phyloP scores from a whole-genome alignment of 176 grass and related monocot species.

The Rhynchospora breviuscula region DNA sequence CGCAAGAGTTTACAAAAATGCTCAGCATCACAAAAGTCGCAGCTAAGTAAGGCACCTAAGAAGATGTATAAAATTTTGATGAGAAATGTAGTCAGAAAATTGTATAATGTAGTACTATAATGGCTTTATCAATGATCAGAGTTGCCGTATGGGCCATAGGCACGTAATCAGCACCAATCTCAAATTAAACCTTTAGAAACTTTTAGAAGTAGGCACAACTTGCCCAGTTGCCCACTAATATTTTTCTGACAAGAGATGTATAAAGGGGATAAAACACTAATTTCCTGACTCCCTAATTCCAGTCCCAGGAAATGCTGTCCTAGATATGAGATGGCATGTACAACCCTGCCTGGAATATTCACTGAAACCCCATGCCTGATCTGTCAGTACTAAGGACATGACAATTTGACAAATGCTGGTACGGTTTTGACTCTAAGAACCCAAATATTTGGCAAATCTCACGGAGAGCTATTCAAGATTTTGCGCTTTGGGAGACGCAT shows the following conservation, averaged over 20 bases:
- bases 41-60: constrained; percentile 76
- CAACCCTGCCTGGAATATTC: background rate
- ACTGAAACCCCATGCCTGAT: background rate
- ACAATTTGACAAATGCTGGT: background rate
- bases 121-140: background rate
- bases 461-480: too few relatives aligned
- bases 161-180: background rate
- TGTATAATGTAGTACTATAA: background rate
- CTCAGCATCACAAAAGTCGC: constrained; percentile 55
- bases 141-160: constrained; percentile 10
- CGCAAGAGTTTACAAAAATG: constrained; percentile 65
- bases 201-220: background rate
- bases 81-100: background rate
- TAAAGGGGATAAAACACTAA: background rate
- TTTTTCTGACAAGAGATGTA: background rate
- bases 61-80: constrained; percentile 29
- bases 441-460: too few relatives aligned
- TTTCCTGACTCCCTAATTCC: background rate
- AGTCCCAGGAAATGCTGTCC: background rate
- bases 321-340: too few relatives aligned
- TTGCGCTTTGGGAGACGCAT: too few relatives aligned
- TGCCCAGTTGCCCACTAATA: too few relatives aligned
- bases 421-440: too few relatives aligned
- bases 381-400: background rate
- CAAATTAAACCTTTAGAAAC: background rate